These are phyloP conservation scores for Phytophthora rubi DNA, from an alignment of 352 stramenopile species.

Conservation along the genomic window DNA sequence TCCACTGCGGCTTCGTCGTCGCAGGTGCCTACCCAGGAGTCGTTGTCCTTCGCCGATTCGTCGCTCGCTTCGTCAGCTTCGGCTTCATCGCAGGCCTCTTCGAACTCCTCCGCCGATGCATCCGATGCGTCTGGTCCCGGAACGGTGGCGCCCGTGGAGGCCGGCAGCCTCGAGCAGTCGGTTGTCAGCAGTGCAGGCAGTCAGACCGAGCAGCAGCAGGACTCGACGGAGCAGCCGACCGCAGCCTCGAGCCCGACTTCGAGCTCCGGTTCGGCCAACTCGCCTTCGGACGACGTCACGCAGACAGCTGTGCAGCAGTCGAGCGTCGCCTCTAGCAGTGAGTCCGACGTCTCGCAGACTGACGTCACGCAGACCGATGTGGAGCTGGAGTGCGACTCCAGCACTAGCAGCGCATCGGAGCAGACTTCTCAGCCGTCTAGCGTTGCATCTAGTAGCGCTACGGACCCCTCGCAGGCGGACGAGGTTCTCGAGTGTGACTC, in stretches of 20 bases:
- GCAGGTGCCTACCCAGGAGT: conserved; percentile 2
- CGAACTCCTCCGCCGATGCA: conserved; percentile 22
- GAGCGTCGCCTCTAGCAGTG: conserved; percentile 23
- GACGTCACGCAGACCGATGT: conserved; percentile 4
- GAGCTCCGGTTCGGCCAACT: conserved; percentile 8
- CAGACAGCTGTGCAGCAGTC: conserved; percentile 23
- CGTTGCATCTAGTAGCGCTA: conserved; percentile 10
- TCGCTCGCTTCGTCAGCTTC: conserved; percentile 8
- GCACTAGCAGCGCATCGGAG: conserved; percentile 1
- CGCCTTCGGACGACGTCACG: conserved; percentile 15
- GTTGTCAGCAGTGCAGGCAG: conserved; percentile 20
- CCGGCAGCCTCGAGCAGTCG: conserved; percentile 22
- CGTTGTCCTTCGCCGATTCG: conserved; percentile 6
- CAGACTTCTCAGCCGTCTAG: conserved; percentile 9
- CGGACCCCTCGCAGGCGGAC: not conserved
- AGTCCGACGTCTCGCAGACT: not conserved
- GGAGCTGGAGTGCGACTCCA: conserved; percentile 11
- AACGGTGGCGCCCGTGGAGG: conserved; percentile 25
- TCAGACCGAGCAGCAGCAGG: conserved; percentile 16
- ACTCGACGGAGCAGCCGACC: conserved; percentile 13
- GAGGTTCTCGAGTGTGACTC: conserved; percentile 2
- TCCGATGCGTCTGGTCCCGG: conserved; percentile 20
- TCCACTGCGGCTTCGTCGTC: conserved; percentile 7
- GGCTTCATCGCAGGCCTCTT: conserved; percentile 9
- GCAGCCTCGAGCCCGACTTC: conserved; percentile 5